phyloP scores from a whole-genome alignment of 441 rosid species.

The Jatropha podagrica region DNA sequence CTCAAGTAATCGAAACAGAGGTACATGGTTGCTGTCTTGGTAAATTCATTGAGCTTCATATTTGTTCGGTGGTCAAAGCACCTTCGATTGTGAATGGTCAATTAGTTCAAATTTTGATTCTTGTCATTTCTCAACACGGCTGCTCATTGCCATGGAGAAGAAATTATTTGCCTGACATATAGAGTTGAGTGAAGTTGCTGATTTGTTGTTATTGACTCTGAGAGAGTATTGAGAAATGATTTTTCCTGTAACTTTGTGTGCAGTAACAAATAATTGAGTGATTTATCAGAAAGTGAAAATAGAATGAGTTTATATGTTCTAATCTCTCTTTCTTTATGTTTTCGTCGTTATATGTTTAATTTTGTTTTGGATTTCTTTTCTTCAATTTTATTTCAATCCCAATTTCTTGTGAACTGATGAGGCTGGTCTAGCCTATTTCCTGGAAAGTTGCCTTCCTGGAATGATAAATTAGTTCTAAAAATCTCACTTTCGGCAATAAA shows the following conservation, averaged over 20 bases:
- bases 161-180: conserved; percentile 29
- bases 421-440: conserved; percentile 2
- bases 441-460: not conserved
- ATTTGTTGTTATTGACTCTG: conserved; percentile 37
- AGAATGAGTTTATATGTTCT: conserved; percentile 35
- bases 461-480: not conserved
- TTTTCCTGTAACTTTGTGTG: conserved; percentile 74
- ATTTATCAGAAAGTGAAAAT: conserved; percentile 37
- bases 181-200: conserved; percentile 38
- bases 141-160: conserved; percentile 35
- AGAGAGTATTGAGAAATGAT: conserved; percentile 41
- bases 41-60: conserved; percentile 38
- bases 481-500: not conserved
- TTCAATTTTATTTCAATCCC: conserved; percentile 4
- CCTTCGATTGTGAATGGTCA: conserved; percentile 31
- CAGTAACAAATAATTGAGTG: conserved; percentile 70
- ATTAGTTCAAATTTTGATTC: conserved; percentile 42
- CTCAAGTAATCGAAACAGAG: conserved; percentile 43
- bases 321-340: not conserved
- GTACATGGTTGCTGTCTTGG: conserved; percentile 64
- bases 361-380: not conserved
- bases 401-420: not conserved
- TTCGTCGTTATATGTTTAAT: not conserved
- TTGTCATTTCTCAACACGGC: conserved; percentile 41
- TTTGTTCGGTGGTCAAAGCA: conserved; percentile 32